Evolutionary conservation across 2,329 filamentous ascomycete genomes (phyloP).

Genomic region (Fusarium tupiense): DNA sequence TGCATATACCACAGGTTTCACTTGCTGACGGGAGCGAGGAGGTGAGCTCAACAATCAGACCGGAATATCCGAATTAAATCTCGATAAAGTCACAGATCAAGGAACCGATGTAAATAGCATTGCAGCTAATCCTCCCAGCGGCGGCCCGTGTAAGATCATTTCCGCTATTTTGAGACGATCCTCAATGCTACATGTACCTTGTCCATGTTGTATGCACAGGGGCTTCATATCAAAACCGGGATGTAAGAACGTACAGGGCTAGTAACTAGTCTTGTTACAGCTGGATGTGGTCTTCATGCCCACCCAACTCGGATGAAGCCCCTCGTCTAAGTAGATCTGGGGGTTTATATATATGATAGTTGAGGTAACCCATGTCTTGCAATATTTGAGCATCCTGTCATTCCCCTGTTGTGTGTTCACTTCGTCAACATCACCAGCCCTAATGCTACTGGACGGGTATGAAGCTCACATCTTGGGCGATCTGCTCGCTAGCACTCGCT

Average conservation of each 20-base stretch:
- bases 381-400: neutral
- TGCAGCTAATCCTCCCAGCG: neutral
- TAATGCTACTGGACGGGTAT: constrained; percentile 34
- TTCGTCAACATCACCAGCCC: neutral
- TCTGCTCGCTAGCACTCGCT: constrained; percentile 24
- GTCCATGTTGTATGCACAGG: constrained; percentile 13
- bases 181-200: constrained; percentile 20
- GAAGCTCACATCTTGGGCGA: constrained; percentile 32
- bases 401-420: neutral
- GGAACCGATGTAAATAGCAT: constrained; percentile 6
- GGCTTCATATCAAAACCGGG: constrained; percentile 10
- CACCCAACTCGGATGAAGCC: constrained; percentile 9
- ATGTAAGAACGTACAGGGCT: constrained; percentile 7
- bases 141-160: constrained; percentile 21
- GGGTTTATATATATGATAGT: constrained; percentile 13
- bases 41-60: constrained; percentile 16
- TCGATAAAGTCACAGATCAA: neutral
- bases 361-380: neutral
- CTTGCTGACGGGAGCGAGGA: neutral
- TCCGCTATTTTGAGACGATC: constrained; percentile 14
- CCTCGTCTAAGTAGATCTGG: constrained; percentile 16
- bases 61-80: constrained; percentile 16
- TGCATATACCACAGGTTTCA: constrained; percentile 17
- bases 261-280: constrained; percentile 27
- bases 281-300: constrained; percentile 11